Evolutionary conservation across 2,329 filamentous ascomycete species (phyloP), one percentile per base, ranked within the genome.

Genomic region (Venturia asperata): DNA sequence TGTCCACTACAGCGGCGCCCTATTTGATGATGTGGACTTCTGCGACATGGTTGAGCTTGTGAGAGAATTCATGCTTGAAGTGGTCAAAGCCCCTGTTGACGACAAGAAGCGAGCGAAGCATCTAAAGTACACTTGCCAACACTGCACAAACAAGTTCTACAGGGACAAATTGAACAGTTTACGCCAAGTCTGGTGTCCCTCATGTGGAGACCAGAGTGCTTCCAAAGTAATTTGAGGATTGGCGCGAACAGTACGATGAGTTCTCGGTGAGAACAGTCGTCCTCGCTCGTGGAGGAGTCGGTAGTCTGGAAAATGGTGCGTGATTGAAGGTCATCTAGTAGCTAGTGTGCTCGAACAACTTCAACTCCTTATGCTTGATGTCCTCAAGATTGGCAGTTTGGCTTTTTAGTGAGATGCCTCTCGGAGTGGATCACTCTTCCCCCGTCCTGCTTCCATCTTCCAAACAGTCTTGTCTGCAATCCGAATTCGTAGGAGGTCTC

Each of bases 11-110:
- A 37, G 30, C 5, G n/a, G n/a, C 37, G 11, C 7, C 6, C 52
- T 56, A 19, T 37, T 15, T 27, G 15, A 34, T 4, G 52, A 56
- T n/a, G 19, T 37, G 15, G 52, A 37, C 27, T 56, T 56, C 52
- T 37, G 37, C 15, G 68, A 65, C 66, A 70, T 70, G 64, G 42
- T 68, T 34, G 21, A 17, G 60, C 55, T 17, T 63, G 41, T 37
- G 37, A 63, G 65, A 39, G 68, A 43, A 42, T 43, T 61, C 17
- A 37, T 37, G 4, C 37, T 24, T 2, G 58, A 43, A 15, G n/a
- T 61, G 58, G 37, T 27, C 17, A 56, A 56, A 24, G 15, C 2
- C 19, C 27, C 37, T 24, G 21, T 13, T 37, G 27, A 2, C 27
- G 7, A 30, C n/a, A n/a, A n/a, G n/a, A n/a, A n/a, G n/a, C n/a